Base-by-base conservation (phyloP, 148 eudicot species). In the Limonium bicolor region DNA sequence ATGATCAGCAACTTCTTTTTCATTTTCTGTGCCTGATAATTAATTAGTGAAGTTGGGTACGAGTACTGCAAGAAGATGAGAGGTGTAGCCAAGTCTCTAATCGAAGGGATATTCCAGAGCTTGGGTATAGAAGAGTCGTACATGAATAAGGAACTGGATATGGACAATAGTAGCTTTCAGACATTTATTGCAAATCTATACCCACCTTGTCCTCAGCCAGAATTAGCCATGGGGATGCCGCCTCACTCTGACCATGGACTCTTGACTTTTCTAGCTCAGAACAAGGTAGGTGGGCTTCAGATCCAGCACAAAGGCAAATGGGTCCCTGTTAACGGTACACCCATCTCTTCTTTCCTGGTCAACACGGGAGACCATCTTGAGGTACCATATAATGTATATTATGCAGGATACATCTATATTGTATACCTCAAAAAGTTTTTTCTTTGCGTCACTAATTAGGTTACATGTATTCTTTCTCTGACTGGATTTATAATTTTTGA, bases 281-380 rank as follows among this genome's bases (percentile, higher is more conserved):
- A 70, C 19, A 50, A 54, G 27, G 24, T 56, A 30, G 61, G 56
- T 4, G 76, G 76, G 22, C 66, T 70, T 13, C 61, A 70, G 25
- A 9, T 70, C 17, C 50, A 30, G 5, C 76, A 61, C 38, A 23
- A 54, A 0, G 68, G 64, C 0, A 53, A 49, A 10, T 70, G 76
- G 76, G 41, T 70, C 32, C 32, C 41, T n/a, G 64, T 49, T 6
- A 54, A 61, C n/a, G 50, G 71, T 17, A 46, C 54, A 13, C 67
- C 76, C 37, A 70, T 65, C 63, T 65, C 58, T n/a, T n/a, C n/a
- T 4, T 57, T 65, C 24, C 54, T 70, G 0, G 68, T 70, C 26
- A 70, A 70, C 52, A 70, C 59, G 6, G 69, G 45, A 21, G 74
- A 69, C 35, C 69, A 64, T 16, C 56, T 69, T 6, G 70, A 69